Percentiles rank a stretch among this genome's conserved stretches.
Evolutionary conservation across 2,329 filamentous ascomycete genomes (phyloP).

Genomic region (Phaeoacremonium minimum): DNA sequence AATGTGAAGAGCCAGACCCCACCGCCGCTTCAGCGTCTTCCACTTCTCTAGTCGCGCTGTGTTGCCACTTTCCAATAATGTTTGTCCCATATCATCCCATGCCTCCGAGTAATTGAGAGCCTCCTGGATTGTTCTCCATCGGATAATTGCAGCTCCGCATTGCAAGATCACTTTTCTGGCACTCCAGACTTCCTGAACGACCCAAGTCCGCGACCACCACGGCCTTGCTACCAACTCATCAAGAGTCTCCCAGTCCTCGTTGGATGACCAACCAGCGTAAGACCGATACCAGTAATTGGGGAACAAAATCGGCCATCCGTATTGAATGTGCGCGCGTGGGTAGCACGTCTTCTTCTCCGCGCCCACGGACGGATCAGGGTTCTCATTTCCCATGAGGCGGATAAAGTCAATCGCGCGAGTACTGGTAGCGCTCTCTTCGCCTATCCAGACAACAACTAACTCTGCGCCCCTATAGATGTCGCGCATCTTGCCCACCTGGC

Average conservation of each 20-base stretch:
- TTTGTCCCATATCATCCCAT: background rate
- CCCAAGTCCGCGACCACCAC: constrained; percentile 3
- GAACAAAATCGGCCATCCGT: background rate
- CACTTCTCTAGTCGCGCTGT: background rate
- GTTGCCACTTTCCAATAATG: background rate
- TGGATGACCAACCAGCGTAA: background rate
- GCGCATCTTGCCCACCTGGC: constrained; percentile 1
- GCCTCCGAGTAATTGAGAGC: background rate
- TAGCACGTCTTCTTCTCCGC: background rate
- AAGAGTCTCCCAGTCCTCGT: background rate
- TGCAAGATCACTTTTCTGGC: background rate
- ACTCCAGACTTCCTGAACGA: constrained; percentile 4
- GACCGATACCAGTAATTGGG: background rate
- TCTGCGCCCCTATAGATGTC: constrained; percentile 2
- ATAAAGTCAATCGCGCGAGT: background rate
- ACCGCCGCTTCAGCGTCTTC: background rate
- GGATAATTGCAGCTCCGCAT: background rate
- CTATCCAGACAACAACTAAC: constrained; percentile 1
- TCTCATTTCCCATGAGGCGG: background rate
- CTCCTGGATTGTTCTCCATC: background rate
- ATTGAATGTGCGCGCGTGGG: background rate
- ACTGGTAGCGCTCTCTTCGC: background rate
- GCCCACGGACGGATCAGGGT: background rate
- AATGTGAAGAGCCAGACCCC: background rate
- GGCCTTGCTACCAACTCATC: constrained; percentile 1